Conservation (phyloP, 1,284 basidiomycete genomes). For the Moesziomyces sp. region DNA sequence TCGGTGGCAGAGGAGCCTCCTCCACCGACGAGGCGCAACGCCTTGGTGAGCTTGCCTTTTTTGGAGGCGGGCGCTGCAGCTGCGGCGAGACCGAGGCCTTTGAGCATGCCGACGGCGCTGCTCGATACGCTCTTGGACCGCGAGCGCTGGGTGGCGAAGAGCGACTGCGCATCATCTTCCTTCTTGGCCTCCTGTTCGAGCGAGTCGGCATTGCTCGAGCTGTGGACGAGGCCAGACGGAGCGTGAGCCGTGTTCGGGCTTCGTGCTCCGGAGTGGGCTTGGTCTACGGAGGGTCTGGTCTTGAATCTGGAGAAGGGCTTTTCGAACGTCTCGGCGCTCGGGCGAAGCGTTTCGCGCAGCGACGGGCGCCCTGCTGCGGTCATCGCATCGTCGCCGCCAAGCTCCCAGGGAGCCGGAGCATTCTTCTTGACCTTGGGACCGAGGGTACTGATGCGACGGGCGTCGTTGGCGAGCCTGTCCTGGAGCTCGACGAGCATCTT, state of each 20-base stretch:
- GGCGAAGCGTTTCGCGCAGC: conserved; percentile 33
- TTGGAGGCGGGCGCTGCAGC: conserved; percentile 50
- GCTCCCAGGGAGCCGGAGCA: conserved; percentile 59
- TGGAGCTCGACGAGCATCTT: conserved; percentile 33
- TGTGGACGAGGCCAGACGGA: conserved; percentile 11
- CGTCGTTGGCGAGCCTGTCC: conserved; percentile 28
- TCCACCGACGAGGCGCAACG: conserved; percentile 43
- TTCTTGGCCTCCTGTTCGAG: conserved; percentile 35
- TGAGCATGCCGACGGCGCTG: conserved; percentile 56
- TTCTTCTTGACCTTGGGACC: conserved; percentile 63
- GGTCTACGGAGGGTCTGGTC: conserved; percentile 39
- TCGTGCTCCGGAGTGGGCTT: conserved; percentile 3
- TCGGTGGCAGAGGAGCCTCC: conserved; percentile 11
- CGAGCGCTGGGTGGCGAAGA: conserved; percentile 41
- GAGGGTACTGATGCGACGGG: conserved; percentile 44
- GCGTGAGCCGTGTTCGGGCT: conserved; percentile 22
- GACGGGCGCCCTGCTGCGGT: conserved; percentile 26
- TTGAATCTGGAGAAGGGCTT: conserved; percentile 42
- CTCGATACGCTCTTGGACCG: conserved; percentile 57
- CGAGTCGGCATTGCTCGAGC: conserved; percentile 12
- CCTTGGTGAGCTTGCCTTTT: conserved; percentile 58
- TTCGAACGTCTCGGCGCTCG: conserved; percentile 33
- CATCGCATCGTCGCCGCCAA: conserved; percentile 43
- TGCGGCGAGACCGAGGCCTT: conserved; percentile 54
- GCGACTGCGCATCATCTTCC: conserved; percentile 26